Evolutionary conservation across 306 rosid genomes (phyloP), one percentile per base, ranked within the genome.

Genomic region (Pachyrhizus erosus): DNA sequence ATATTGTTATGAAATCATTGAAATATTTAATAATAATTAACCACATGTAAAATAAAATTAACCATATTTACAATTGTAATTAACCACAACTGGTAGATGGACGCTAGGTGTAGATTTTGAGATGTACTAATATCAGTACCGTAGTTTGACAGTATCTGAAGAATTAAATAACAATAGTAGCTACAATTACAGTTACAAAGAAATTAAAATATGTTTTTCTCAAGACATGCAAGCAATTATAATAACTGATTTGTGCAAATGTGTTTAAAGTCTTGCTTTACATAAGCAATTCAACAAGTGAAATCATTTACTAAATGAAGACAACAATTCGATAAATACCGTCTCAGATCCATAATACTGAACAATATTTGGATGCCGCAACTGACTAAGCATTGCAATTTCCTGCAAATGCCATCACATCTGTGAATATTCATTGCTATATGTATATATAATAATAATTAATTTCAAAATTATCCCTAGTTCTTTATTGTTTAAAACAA

Each of bases 321-420:
- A 5, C 43, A 62, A 61, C 67, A 64, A 31, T 81, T 61, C 61
- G 80, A 62, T 33, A 70, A 61, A 37, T 87, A 94, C 97, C 79
- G 88, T 72, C 85, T 89, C 92, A 65, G 94, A 89, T 61, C 97
- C 98, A 85, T 91, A 90, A 84, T 94, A 94, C 80, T 89, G 97
- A 82, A 94, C 98, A 61, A 94, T 94, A 84, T 94, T 94, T 76
- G 91, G 97, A 88, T 94, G 98, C 78, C 83, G 89, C 86, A 94
- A 82, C 73, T 88, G 93, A 88, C 98, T 94, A 69, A 94, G 86
- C 68, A 94, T 73, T 55, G 92, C 45, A 87, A 94, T 87, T 94
- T 94, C 98, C 98, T 94, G 93, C 81, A 86, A 82, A 84, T 62
- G 37, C 26, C 76, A 83, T 31, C 27, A 17, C 27, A 31, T 31